phyloP scores from a whole-genome alignment of 208 protist species.

The Leishmania aethiopica region DNA sequence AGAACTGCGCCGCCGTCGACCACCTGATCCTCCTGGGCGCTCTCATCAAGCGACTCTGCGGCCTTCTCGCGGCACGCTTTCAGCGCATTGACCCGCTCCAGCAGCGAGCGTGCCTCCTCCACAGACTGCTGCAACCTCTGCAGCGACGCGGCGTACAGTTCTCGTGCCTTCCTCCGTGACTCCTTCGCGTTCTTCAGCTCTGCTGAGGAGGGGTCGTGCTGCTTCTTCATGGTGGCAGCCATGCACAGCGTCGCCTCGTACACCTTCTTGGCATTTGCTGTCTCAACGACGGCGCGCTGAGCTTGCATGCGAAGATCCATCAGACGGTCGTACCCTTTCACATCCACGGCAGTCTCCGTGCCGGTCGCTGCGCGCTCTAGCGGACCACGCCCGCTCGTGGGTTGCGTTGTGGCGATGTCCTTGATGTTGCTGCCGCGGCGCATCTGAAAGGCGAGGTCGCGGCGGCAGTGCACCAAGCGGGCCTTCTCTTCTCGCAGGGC shows the following conservation, averaged over 20 bases:
- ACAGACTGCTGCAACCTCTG: not conserved
- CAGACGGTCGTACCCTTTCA: constrained; percentile 42
- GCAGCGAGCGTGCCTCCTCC: constrained; percentile 16
- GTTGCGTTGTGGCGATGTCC: constrained; percentile 31
- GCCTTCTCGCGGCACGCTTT: constrained; percentile 3
- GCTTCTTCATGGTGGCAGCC: constrained; percentile 12
- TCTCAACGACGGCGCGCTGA: constrained; percentile 28
- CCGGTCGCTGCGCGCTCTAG: constrained; percentile 25
- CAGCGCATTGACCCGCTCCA: constrained; percentile 11
- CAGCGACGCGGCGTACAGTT: constrained; percentile 10
- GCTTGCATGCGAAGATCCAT: constrained; percentile 47
- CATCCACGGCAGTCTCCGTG: constrained; percentile 32
- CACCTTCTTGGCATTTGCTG: constrained; percentile 31
- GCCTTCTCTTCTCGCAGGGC: constrained; percentile 39
- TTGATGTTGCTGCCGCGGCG: constrained; percentile 79
- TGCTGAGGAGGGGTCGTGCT: constrained; percentile 6
- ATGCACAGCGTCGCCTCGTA: constrained; percentile 12
- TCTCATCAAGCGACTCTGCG: constrained; percentile 4
- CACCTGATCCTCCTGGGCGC: not conserved
- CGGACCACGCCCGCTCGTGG: constrained; percentile 32
- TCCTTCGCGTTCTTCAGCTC: constrained; percentile 14
- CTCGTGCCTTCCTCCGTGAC: constrained; percentile 4
- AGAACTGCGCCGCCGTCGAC: constrained; percentile 16
- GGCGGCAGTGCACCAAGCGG: constrained; percentile 30
- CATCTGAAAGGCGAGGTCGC: constrained; percentile 58